Conservation (phyloP, 139 green algal genomes). For the Chlorella sp. region DNA sequence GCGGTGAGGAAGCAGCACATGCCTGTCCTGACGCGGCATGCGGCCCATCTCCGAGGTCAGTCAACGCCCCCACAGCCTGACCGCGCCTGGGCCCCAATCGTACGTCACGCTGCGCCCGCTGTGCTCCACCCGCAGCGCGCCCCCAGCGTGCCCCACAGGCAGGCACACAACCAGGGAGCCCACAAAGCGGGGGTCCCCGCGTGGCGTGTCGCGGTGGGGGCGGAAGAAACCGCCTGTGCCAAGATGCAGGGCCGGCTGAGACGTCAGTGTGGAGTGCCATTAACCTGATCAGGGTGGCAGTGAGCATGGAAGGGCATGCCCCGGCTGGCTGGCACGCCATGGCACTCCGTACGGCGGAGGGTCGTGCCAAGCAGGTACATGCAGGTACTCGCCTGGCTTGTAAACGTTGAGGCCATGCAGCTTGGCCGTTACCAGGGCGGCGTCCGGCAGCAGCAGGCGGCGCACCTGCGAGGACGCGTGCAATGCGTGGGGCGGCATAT, state of each 20-base stretch:
- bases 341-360: no score
- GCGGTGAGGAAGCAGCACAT: no score
- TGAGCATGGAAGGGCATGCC: no score
- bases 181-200: not conserved
- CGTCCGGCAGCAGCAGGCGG: not conserved
- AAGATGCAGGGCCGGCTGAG: no score
- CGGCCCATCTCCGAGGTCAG: no score
- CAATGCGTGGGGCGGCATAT: no score
- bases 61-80: no score
- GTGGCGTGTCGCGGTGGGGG: not conserved
- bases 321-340: no score
- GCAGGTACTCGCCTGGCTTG: not conserved
- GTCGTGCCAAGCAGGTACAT: no score
- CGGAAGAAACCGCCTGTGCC: not conserved
- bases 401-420: conserved; percentile 1
- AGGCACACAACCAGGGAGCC: conserved; percentile 8
- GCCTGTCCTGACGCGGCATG: no score
- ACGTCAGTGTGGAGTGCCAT: no score
- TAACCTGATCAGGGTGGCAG: no score
- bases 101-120: not conserved
- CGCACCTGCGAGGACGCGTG: not conserved
- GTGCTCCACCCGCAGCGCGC: not conserved
- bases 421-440: not conserved
- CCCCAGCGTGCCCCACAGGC: not conserved
- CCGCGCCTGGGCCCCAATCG: not conserved